Evolutionary conservation across 768 basidiomycete genomes (phyloP), one percentile per base, ranked within the genome.

Genomic region (Coprinellus micaceus): DNA sequence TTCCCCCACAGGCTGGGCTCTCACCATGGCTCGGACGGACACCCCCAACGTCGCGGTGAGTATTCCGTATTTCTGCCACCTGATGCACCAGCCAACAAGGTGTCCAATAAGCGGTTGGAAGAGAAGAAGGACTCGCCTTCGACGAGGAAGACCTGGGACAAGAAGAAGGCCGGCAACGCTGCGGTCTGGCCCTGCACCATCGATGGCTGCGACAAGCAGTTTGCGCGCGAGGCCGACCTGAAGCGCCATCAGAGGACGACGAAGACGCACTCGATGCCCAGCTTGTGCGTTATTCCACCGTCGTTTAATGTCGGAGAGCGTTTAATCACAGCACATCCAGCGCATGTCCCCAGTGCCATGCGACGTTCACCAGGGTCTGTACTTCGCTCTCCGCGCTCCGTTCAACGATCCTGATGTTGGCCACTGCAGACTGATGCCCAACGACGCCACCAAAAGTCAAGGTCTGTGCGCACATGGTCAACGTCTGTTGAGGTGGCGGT

Each of bases 171-270:
- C 15, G 63, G 69, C 2, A 76, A 77, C 58, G 74, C 82, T 2
- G 79, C 82, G 6, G 66, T 84, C 46, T 91, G 89, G 89, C 87
- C 89, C 6, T 91, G 89, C 76, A 83, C 83, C 68, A 89, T 91
- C 66, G 81, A 85, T 65, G 89, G 87, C 28, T 91, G 89, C 72
- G 84, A 82, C 71, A 91, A 90, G 70, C 82, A 88, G 66, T 91
- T 91, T 65, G 88, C 86, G 45, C 80, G 89, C 52, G 89, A 91
- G 69, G 89, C 89, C 15, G 89, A 91, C 75, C 72, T 91, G 60
- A 90, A 89, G 75, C 68, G 89, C 63, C 89, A 91, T 67, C 89
- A 90, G 66, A 77, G 87, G 67, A 91, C 89, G 29, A 89, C 89
- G 22, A 91, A 88, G 68, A 69, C 80, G 47, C 89, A 91, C 71